Evolutionary conservation across 148 eudicot species (phyloP).

Genomic region (Beta vulgaris): DNA sequence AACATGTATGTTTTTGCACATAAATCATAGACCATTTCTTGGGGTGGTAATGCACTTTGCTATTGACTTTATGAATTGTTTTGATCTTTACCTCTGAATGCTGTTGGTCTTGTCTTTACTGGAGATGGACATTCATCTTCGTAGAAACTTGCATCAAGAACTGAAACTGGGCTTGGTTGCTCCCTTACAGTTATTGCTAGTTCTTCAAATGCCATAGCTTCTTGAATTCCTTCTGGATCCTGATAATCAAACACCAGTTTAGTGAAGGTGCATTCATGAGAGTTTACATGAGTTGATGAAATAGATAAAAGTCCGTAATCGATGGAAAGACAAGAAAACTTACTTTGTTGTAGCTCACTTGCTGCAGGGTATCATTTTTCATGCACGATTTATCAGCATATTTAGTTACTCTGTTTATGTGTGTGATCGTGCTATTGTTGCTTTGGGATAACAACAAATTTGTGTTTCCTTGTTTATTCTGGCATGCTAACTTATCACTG

Average conservation of each 20-base stretch:
- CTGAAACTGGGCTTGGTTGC: conserved; percentile 92
- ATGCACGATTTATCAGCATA: conserved; percentile 29
- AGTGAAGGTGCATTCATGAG: conserved; percentile 1
- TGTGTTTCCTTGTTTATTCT: conserved; percentile 35
- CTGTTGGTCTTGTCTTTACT: conserved; percentile 49
- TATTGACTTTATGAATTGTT: not conserved
- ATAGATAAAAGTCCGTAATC: not conserved
- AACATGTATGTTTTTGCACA: not conserved
- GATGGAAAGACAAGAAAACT: conserved; percentile 6
- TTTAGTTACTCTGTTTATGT: conserved; percentile 36
- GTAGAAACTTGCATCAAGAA: conserved; percentile 65
- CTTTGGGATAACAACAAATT: conserved; percentile 39
- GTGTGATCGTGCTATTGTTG: conserved; percentile 37
- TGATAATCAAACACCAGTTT: conserved; percentile 27
- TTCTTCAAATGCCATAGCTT: conserved; percentile 37
- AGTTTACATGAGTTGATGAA: not conserved
- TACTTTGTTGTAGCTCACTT: conserved; percentile 26
- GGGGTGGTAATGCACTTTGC: not conserved
- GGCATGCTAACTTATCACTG: conserved; percentile 30
- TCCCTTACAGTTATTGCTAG: conserved; percentile 40
- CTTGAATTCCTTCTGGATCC: conserved; percentile 34
- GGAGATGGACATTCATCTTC: conserved; percentile 76
- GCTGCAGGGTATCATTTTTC: conserved; percentile 24
- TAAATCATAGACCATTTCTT: not conserved
- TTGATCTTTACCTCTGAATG: conserved; percentile 47